Conservation (phyloP, 768 basidiomycete genomes). For the Pleurotus sapidus region DNA sequence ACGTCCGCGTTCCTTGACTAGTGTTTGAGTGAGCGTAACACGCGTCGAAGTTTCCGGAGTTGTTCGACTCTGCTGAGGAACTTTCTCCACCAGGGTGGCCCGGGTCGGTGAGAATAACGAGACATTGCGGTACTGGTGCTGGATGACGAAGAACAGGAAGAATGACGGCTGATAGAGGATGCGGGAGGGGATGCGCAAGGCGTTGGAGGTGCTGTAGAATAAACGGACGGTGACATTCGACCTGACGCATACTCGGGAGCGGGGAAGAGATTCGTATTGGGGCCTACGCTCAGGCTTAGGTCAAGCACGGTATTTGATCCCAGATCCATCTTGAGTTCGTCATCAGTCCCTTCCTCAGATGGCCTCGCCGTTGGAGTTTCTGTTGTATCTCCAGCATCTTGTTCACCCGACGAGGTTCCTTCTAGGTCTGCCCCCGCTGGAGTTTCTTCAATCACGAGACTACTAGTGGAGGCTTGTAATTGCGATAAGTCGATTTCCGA, state of each 20-base stretch:
- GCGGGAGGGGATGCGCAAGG: conserved; percentile 25
- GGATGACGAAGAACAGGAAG: background rate
- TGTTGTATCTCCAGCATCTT: background rate
- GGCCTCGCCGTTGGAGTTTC: conserved; percentile 28
- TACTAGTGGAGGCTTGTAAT: background rate
- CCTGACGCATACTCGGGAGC: conserved; percentile 32
- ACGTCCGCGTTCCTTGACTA: background rate
- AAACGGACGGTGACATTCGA: conserved; percentile 34
- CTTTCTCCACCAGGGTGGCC: conserved; percentile 3
- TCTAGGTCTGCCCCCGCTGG: background rate
- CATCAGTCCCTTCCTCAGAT: conserved; percentile 32
- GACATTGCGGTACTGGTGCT: background rate
- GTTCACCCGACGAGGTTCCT: background rate
- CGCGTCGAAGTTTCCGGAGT: conserved; percentile 2
- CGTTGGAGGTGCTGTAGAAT: conserved; percentile 31
- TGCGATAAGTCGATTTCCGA: background rate
- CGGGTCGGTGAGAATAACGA: background rate
- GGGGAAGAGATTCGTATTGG: conserved; percentile 37
- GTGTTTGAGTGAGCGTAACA: conserved; percentile 2
- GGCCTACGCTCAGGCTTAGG: conserved; percentile 32
- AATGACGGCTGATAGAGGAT: conserved; percentile 8
- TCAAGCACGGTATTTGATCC: conserved; percentile 37
- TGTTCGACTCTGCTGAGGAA: background rate
- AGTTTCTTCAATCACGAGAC: background rate
- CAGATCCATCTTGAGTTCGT: conserved; percentile 33